Evolutionary conservation across 371 early-diverging fungal species (phyloP).

Genomic region (Mucor velutinosus): DNA sequence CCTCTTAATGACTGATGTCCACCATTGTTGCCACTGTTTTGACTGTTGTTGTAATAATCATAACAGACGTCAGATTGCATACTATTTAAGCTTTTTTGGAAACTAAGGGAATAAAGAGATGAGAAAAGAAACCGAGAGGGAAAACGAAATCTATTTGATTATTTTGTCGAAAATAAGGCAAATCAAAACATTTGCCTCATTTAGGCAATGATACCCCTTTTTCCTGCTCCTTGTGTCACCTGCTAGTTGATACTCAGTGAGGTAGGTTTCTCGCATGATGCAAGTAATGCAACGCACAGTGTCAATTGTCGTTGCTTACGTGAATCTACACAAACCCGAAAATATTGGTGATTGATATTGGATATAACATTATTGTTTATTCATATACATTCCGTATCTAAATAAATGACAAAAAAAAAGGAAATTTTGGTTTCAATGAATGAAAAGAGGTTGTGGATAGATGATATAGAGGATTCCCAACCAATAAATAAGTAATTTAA

Average conservation of each 20-base stretch:
- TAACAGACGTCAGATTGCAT: slow-evolving; percentile 7
- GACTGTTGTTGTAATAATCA: neutral
- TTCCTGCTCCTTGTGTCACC: neutral
- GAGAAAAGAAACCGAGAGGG: neutral
- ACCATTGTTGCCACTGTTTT: neutral
- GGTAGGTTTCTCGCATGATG: too few relatives aligned
- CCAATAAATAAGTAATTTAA: slow-evolving; percentile 7
- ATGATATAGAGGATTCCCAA: neutral
- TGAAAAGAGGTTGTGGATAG: neutral
- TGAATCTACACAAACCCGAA: too few relatives aligned
- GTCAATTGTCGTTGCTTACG: too few relatives aligned
- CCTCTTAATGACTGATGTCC: slow-evolving; percentile 1
- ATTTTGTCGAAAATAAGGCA: neutral
- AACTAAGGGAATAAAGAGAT: neutral
- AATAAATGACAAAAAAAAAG: too few relatives aligned
- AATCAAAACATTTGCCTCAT: slow-evolving; percentile 8
- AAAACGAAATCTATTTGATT: neutral
- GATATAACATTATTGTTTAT: too few relatives aligned
- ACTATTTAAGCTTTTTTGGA: neutral
- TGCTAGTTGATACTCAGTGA: neutral
- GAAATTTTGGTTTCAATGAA: neutral
- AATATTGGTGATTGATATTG: too few relatives aligned
- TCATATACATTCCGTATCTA: too few relatives aligned
- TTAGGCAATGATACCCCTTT: neutral
- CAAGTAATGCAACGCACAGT: too few relatives aligned